Evolutionary conservation across 495 filamentous ascomycete species (phyloP), one percentile per base, ranked within the genome.

Genomic region (Neurospora africana): DNA sequence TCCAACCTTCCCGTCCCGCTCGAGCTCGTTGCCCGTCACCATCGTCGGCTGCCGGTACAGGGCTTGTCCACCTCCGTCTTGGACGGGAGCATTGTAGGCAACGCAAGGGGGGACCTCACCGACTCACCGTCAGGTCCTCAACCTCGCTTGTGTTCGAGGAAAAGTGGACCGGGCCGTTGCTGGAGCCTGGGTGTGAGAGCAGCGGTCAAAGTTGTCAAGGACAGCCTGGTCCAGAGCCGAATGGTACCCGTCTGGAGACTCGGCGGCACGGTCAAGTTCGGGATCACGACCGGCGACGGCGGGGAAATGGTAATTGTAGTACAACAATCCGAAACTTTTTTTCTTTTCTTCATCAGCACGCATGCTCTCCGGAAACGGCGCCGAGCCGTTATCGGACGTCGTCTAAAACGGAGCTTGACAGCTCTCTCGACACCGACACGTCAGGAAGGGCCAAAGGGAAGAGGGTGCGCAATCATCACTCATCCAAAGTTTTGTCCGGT

Each of bases 61-160:
- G 53, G 13, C 53, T 65, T 33, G 27, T 35, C 23, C 27, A 65
- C 53, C 53, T 65, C 53, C 53, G 15, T 19, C 23, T 65, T 27
- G 27, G 53, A 35, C 30, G 53, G 53, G 15, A 65, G 23, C 53
- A 65, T 65, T 65, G 53, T 65, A 65, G 53, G 27, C 27, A 65
- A 65, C 13, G 23, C 53, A 61, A 61, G 13, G 53, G 53, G 53
- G 27, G 53, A 65, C 53, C 53, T 65, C 53, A 65, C 53, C 53
- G 53, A 65, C 53, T 65, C 53, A 65, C 53, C 53, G 53, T 65
- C 53, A 33, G 15, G 53, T 65, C 27, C 27, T 33, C 53, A 65
- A 69, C 23, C 65, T 72, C 71, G 40, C 68, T 72, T 72, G 71
- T 53, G 71, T 69, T 72, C 39, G 71, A 72, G 71, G 33, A 69